phyloP scores from a whole-genome alignment of 768 basidiomycete genomes.

The Russula dissimulans region DNA sequence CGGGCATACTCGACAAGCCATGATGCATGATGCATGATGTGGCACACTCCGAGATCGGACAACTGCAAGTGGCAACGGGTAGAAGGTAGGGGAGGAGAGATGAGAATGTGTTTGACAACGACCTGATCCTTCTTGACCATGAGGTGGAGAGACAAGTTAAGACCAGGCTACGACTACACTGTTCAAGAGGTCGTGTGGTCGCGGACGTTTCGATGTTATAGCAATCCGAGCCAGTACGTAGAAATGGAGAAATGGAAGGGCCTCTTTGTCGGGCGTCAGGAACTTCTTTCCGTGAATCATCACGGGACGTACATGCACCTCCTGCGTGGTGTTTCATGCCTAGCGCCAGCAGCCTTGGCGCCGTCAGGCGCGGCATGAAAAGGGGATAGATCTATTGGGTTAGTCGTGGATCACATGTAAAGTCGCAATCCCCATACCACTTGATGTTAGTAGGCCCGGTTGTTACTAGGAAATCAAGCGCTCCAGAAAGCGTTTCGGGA shows the following conservation, averaged over 20 bases:
- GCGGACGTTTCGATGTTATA: background rate
- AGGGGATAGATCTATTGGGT: background rate
- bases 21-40: background rate
- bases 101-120: background rate
- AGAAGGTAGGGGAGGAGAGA: background rate
- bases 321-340: background rate
- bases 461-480: background rate
- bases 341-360: background rate
- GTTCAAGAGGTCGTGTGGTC: background rate
- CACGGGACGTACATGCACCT: constrained; percentile 8
- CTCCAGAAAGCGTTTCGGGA: background rate
- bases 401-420: background rate
- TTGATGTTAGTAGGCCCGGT: background rate
- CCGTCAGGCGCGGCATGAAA: background rate
- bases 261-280: constrained; percentile 2
- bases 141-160: background rate
- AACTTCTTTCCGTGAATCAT: background rate
- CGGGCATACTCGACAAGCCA: background rate
- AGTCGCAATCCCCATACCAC: background rate
- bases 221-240: background rate
- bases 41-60: background rate
- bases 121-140: background rate
- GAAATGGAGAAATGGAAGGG: background rate
- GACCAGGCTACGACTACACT: background rate
- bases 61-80: background rate